Evolutionary conservation across 2,329 filamentous ascomycete genomes (phyloP).

Genomic region (Anthostomella pinea): DNA sequence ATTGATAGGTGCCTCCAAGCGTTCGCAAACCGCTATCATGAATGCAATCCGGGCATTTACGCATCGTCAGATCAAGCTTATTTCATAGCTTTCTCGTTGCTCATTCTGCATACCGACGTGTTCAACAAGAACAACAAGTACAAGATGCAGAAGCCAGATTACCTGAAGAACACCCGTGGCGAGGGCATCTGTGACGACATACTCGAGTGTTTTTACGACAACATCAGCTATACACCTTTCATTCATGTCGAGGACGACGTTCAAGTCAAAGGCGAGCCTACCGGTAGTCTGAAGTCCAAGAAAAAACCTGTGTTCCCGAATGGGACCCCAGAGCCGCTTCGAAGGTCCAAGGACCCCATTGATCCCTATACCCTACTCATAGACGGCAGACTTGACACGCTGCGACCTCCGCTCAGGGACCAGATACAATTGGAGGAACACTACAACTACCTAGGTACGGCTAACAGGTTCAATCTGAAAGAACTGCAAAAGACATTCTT

Average conservation of each 20-base stretch:
- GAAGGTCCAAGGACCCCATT: conserved; percentile 76
- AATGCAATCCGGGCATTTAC: conserved; percentile 97
- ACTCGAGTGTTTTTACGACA: conserved; percentile 95
- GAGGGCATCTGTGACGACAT: conserved; percentile 94
- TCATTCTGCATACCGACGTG: conserved; percentile 96
- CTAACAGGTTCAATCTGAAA: conserved; percentile 71
- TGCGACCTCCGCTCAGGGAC: conserved; percentile 87
- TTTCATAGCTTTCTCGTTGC: conserved; percentile 92
- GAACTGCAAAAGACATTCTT: conserved; percentile 87
- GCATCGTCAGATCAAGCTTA: conserved; percentile 91
- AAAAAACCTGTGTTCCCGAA: conserved; percentile 68
- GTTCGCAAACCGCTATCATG: conserved; percentile 94
- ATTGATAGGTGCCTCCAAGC: conserved; percentile 92
- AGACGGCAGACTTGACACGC: conserved; percentile 77
- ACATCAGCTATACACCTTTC: conserved; percentile 96
- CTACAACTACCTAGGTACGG: conserved; percentile 82
- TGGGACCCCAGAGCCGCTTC: conserved; percentile 60
- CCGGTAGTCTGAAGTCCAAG: conserved; percentile 67
- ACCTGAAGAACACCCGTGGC: conserved; percentile 89
- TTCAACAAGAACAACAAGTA: conserved; percentile 99
- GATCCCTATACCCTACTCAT: conserved; percentile 95
- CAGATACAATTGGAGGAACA: conserved; percentile 89
- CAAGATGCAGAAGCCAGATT: conserved; percentile 96
- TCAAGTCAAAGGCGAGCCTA: conserved; percentile 72
- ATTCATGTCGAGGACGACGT: conserved; percentile 95